Base-by-base conservation (phyloP, 78 protist species). In the Speleostelium caveatum region DNA sequence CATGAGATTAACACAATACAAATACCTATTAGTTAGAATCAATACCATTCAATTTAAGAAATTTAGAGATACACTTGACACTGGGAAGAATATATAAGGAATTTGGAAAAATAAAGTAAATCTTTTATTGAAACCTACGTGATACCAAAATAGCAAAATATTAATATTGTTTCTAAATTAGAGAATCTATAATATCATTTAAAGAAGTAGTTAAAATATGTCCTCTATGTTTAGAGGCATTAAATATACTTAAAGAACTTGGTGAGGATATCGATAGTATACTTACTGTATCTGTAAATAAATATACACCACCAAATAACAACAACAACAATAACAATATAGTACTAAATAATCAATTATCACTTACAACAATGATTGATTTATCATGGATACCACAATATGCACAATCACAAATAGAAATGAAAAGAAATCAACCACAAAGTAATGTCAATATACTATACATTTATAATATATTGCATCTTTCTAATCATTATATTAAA, bases 141-240 rank as follows among this genome's bases (percentile, higher is more conserved):
- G n/a, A n/a, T n/a, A n/a, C n/a, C n/a, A n/a, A n/a, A n/a, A n/a
- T n/a, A 21, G 16, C n/a, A 59, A 59, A 59, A n/a, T n/a, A 59
- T 59, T 6, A 59, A n/a, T n/a, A 59, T 59, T 10, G 5, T 21
- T 59, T 59, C 24, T 59, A 59, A 59, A 59, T 30, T 62, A 62
- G 36, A 60, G 91, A 83, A 56, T 61, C 72, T 14, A 83, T 83
- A 17, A 39, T 45, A 26, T 39, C 75, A 49, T 83, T 45, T 42
- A 83, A 69, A 60, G 91, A 83, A 12, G 91, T 51, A 10, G 21
- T 83, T 22, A 83, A 74, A 42, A 16, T 83, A 2, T 83, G 91
- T 49, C 91, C 91, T n/a, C 45, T 83, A 30, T 83, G 91, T 69
- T 42, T 83, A 10, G 91, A 83, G n/a, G 91, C 91, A 41, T 38